Evolutionary conservation across 306 rosid genomes (phyloP), one percentile per base, ranked within the genome.

Genomic region (Vigna nakashimae): DNA sequence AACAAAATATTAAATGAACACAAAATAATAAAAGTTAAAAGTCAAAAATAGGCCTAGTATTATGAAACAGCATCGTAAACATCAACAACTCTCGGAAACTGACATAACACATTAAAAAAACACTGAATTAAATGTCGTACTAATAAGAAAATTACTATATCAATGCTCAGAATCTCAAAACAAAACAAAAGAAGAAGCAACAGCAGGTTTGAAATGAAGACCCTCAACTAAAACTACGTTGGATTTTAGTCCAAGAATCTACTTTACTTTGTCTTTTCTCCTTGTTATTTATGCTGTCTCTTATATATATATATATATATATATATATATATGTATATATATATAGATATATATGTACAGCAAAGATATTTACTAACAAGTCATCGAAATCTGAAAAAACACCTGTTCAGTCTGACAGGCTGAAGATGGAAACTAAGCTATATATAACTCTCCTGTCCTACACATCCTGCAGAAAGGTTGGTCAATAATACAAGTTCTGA

Each of bases 211-310:
- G 11, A 52, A 12, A 73, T 46, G 46, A 75, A 38, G 68, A 58
- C 22, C 57, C 64, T 32, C 60, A 42, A 42, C 46, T 9, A 42
- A 36, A 42, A 17, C 72, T 65, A 58, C 77, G 67, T 15, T 52
- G 81, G 79, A 72, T 55, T 80, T 30, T 28, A 59, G 77, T 65
- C 69, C 84, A 86, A 85, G 42, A 84, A 77, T 80, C 75, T 63
- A 50, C 73, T 57, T 64, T 71, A 67, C 80, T 78, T 71, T 66
- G 56, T 71, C 34, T 46, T 65, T 38, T 34, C 84, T 87, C 66
- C 76, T 74, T 75, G 28, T 73, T 78, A 80, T 79, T 86, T 73
- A 56, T 43, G 69, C 36, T 63, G 36, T 82, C 67, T 66, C 78
- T 69, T 45, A 57, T 46, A 69, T 20, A 28, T 30, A 63, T 14